Conservation (phyloP, 805 yeast genomes). For the Saccharomycopsis capsularis region DNA sequence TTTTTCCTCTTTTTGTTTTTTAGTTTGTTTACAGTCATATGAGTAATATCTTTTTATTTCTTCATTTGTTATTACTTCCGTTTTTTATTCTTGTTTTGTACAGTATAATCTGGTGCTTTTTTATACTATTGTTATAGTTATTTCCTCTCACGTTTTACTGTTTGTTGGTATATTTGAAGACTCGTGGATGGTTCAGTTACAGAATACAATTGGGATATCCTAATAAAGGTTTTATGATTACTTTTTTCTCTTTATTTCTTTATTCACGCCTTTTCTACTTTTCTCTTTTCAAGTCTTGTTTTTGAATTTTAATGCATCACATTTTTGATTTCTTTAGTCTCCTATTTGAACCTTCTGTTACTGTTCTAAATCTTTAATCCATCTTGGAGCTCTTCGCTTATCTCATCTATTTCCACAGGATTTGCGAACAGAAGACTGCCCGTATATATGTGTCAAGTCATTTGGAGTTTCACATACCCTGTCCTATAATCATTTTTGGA, state of each 20-base stretch:
- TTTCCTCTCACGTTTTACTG: not conserved
- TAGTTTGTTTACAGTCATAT: not conserved
- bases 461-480: too few relatives aligned
- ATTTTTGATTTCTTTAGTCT: too few relatives aligned
- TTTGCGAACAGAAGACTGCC: too few relatives aligned
- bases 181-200: too few relatives aligned
- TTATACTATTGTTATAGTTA: not conserved
- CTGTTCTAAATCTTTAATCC: not conserved
- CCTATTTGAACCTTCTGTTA: too few relatives aligned
- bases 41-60: not conserved
- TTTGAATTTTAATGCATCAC: not conserved
- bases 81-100: not conserved
- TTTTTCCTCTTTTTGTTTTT: not conserved
- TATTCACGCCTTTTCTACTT: not conserved
- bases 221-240: too few relatives aligned
- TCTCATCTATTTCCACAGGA: too few relatives aligned
- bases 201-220: too few relatives aligned
- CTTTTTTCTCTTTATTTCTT: not conserved
- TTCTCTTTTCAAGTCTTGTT: not conserved
- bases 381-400: too few relatives aligned
- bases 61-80: not conserved
- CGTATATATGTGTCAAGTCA: too few relatives aligned
- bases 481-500: too few relatives aligned
- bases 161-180: too few relatives aligned
- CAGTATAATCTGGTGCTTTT: not conserved